phyloP scores from a whole-genome alignment of 2,329 filamentous ascomycete species.

The Sporothrix globosa region DNA sequence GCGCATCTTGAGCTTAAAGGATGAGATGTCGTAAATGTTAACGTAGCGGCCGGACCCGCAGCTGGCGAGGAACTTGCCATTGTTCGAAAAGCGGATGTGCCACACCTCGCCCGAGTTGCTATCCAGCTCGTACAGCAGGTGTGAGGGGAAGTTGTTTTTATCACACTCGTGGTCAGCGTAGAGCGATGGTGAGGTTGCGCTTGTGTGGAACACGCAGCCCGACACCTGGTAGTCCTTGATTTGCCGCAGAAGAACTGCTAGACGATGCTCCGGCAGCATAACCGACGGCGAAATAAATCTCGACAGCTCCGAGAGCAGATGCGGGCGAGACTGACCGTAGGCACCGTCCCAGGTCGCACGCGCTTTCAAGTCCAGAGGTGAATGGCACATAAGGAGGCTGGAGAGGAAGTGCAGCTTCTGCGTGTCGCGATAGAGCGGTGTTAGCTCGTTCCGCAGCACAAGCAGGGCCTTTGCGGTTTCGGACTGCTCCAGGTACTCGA shows the following conservation, averaged over 20 bases:
- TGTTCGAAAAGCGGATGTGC: slow-evolving; percentile 87
- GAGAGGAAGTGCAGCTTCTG: slow-evolving; percentile 79
- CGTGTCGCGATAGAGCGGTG: slow-evolving; percentile 79
- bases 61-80: slow-evolving; percentile 80
- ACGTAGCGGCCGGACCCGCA: slow-evolving; percentile 76
- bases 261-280: slow-evolving; percentile 91
- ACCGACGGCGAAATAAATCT: slow-evolving; percentile 93
- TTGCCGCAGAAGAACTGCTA: slow-evolving; percentile 78
- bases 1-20: slow-evolving; percentile 66
- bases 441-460: slow-evolving; percentile 86
- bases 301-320: slow-evolving; percentile 78
- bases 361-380: slow-evolving; percentile 72
- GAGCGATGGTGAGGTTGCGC: slow-evolving; percentile 73
- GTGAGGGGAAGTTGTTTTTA: slow-evolving; percentile 74
- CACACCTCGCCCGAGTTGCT: slow-evolving; percentile 84
- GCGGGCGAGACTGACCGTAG: slow-evolving; percentile 70
- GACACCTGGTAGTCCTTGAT: slow-evolving; percentile 83
- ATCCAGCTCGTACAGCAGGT: slow-evolving; percentile 69
- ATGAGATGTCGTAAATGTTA: slow-evolving; percentile 77
- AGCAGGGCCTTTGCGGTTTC: slow-evolving; percentile 74
- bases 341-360: slow-evolving; percentile 88
- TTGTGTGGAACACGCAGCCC: slow-evolving; percentile 87
- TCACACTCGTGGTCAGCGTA: slow-evolving; percentile 90
- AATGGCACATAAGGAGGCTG: slow-evolving; percentile 85
- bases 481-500: slow-evolving; percentile 80